Base-by-base conservation (phyloP, 768 basidiomycete species). In the Lactarius hatsudake region DNA sequence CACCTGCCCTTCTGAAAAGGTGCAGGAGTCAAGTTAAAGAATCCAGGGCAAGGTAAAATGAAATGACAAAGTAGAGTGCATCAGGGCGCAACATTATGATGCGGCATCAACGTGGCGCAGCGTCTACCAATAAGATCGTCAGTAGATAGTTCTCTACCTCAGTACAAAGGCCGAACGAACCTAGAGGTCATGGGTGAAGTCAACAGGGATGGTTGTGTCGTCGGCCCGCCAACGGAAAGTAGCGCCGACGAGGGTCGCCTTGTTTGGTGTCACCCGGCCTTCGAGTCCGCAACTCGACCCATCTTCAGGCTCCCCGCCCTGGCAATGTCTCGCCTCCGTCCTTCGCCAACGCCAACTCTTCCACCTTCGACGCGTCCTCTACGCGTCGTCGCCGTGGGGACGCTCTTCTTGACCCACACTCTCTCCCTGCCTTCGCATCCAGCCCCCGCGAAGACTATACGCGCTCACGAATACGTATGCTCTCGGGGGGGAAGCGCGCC, bases 301-400 rank as follows among this genome's bases (percentile, higher is more conserved):
- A 23, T 23, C n/a, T 18, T 51, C 40, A 5, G 38, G 17, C 34
- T 61, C 20, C 42, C 32, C 36, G n/a, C 56, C 30, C 5, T 62
- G 4, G 42, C 34, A 54, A 76, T 76, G 76, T 72, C 74, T 15
- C 74, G 75, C 17, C 71, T 73, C 34, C 76, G 75, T 17, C 65
- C 61, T 4, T 68, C 68, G 12, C 68, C 66, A 15, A 66, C 72
- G 13, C 63, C 63, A 17, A 18, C 68, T 5, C 34, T 51, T 17
- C 57, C 69, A 3, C 34, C 68, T 1, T 45, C 62, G 17, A 69
- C 72, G 51, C 73, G 67, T 57, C 80, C 84, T n/a, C 80, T 91
- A 20, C 87, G 91, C 54, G 85, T 94, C 30, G 83, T 94, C 48
- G 89, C 90, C 2, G 87, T 88, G 15, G 92, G 92, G 17, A 90